Evolutionary conservation across 23 red algal species (phyloP).

Genomic region (Gracilaria domingensis): DNA sequence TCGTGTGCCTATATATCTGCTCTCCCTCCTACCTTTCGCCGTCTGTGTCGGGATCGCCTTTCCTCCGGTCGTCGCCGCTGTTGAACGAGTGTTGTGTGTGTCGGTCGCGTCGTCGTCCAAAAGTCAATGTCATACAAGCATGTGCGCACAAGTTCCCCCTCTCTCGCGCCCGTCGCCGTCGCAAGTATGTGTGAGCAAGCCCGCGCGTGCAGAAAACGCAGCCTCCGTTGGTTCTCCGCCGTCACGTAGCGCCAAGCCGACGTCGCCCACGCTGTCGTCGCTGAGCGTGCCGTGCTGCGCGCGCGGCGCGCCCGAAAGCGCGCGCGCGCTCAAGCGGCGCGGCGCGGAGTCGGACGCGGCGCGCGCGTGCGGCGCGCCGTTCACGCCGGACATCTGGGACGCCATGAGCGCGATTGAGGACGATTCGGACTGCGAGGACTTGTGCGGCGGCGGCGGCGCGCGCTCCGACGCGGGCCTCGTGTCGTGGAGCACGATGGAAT

Average conservation of each 20-base stretch:
- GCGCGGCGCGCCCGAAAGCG: background rate
- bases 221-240: background rate
- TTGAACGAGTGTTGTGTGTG: no score
- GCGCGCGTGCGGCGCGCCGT: background rate
- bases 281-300: background rate
- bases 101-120: background rate
- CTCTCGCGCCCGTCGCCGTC: background rate
- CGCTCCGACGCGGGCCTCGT: constrained; percentile 15
- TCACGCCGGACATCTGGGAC: constrained; percentile 40
- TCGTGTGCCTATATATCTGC: no score
- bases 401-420: constrained; percentile 32
- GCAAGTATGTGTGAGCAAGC: background rate
- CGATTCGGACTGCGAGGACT: constrained; percentile 6
- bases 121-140: constrained; percentile 12
- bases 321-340: background rate
- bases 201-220: background rate
- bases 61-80: background rate
- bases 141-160: background rate
- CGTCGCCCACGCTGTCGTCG: background rate
- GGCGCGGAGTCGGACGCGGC: background rate
- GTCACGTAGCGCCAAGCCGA: background rate
- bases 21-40: no score
- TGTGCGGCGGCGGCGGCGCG: background rate
- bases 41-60: no score
- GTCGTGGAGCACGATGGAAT: constrained; percentile 25